Evolutionary conservation across 345 rosid genomes (phyloP).

Genomic region (Anacardium occidentale): DNA sequence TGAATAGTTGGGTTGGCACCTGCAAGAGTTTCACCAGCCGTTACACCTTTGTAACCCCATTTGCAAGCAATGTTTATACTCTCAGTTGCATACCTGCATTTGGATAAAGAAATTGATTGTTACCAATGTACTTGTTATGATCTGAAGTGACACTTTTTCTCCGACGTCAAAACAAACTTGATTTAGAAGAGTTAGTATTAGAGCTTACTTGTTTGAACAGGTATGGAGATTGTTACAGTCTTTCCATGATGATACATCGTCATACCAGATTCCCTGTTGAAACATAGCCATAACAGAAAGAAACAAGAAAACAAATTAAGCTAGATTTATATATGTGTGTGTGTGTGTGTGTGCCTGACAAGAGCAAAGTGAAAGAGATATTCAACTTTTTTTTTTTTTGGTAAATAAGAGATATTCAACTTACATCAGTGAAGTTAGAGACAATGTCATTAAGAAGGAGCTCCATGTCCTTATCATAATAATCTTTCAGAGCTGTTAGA

Average conservation of each 20-base stretch:
- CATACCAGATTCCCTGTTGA: conserved; percentile 75
- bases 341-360: background rate
- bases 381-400: too few relatives aligned
- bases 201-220: conserved; percentile 64
- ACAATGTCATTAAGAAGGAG: conserved; percentile 67
- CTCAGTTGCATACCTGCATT: conserved; percentile 67
- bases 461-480: conserved; percentile 67
- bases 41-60: conserved; percentile 79
- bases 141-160: too few relatives aligned
- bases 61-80: conserved; percentile 86
- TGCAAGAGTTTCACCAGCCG: conserved; percentile 66
- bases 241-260: conserved; percentile 68
- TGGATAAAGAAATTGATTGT: background rate
- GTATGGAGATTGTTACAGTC: conserved; percentile 64
- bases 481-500: conserved; percentile 67
- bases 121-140: background rate
- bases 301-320: background rate
- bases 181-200: background rate
- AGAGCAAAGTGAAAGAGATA: background rate
- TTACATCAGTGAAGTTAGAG: conserved; percentile 74
- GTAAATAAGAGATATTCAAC: background rate
- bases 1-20: conserved; percentile 28
- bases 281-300: background rate
- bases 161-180: background rate
- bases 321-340: background rate